Evolutionary conservation across 495 filamentous ascomycete species (phyloP), one percentile per base, ranked within the genome.

Genomic region (Lichina pygmaea): DNA sequence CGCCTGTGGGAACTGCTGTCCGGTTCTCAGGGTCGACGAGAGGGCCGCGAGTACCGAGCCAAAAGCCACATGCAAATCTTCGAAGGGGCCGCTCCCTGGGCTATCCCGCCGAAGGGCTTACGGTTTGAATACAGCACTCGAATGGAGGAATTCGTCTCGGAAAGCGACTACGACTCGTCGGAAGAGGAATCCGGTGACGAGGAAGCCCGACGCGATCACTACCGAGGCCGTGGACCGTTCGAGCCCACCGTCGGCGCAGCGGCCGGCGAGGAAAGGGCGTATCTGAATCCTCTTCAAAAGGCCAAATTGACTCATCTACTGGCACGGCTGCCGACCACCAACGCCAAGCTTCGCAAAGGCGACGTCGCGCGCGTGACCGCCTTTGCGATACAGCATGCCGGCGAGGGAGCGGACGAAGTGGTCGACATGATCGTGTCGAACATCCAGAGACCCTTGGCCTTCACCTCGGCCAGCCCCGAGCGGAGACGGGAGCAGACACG

Each of bases 321-420:
- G 7, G 73, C 78, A 17, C 73, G 86, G 31, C 66, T 95, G 6
- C 86, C 86, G 0, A 83, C 74, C 0, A 76, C 68, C 11, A 72
- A 80, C 30, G 71, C 72, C 4, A 76, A 71, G 52, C 70, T 93
- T 15, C 70, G 82, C 31, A 80, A 80, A 53, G 83, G 84, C 3
- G 86, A 94, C 55, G 73, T 93, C 32, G 84, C 84, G 13, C 70
- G 85, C 5, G 64, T 94, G 3, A 86, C 84, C 4, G 70, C 78
- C 24, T 94, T 95, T 55, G 89, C 86, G 10, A 86, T 94, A 50
- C 77, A 78, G 2, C 80, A 94, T 55, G 81, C 81, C 3, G 81
- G 77, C 3, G 57, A 64, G 11, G 77, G 74, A 31, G 81, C 80
- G 7, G 81, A 91, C 46, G 89, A 95, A 63, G 75, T 94, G 36